Evolutionary conservation across 2,329 filamentous ascomycete species (phyloP).

Genomic region (Bimuria novae-zelandiae): DNA sequence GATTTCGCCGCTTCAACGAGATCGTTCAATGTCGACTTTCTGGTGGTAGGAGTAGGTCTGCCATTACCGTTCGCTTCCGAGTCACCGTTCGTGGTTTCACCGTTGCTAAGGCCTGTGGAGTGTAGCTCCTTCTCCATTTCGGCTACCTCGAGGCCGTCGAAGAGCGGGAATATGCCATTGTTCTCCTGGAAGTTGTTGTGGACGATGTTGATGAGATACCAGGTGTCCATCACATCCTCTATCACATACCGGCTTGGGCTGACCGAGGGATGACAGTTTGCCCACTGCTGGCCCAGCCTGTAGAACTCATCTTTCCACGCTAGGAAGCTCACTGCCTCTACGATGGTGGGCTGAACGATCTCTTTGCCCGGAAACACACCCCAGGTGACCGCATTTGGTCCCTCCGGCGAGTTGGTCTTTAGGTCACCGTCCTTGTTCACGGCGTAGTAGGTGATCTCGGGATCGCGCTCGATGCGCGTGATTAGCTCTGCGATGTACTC

Average conservation of each 20-base stretch:
- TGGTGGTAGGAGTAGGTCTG: constrained; percentile 1
- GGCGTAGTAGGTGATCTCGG: constrained; percentile 90
- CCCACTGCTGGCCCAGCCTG: constrained; percentile 90
- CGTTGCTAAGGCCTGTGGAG: constrained; percentile 16
- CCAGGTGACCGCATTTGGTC: constrained; percentile 98
- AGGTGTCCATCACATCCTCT: constrained; percentile 81
- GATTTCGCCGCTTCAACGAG: constrained; percentile 35
- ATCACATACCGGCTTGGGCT: constrained; percentile 81
- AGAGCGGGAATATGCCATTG: constrained; percentile 80
- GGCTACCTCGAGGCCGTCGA: constrained; percentile 74
- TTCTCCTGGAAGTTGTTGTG: constrained; percentile 96
- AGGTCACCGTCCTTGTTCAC: constrained; percentile 83
- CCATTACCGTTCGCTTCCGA: constrained; percentile 11
- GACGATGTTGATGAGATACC: constrained; percentile 98
- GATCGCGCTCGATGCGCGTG: constrained; percentile 73
- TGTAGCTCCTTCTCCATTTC: constrained; percentile 60
- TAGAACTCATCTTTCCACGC: constrained; percentile 99
- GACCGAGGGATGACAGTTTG: constrained; percentile 79
- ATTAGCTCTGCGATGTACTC: constrained; percentile 78
- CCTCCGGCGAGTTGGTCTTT: constrained; percentile 83
- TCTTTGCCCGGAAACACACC: constrained; percentile 98
- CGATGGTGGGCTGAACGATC: constrained; percentile 99
- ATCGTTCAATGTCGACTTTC: constrained; percentile 13
- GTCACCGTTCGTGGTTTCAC: constrained; percentile 11
- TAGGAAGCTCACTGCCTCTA: constrained; percentile 95